Percentiles rank a stretch among this genome's conserved stretches.
Conservation (phyloP, 129 eudicot genomes). For the Arctium lappa region DNA sequence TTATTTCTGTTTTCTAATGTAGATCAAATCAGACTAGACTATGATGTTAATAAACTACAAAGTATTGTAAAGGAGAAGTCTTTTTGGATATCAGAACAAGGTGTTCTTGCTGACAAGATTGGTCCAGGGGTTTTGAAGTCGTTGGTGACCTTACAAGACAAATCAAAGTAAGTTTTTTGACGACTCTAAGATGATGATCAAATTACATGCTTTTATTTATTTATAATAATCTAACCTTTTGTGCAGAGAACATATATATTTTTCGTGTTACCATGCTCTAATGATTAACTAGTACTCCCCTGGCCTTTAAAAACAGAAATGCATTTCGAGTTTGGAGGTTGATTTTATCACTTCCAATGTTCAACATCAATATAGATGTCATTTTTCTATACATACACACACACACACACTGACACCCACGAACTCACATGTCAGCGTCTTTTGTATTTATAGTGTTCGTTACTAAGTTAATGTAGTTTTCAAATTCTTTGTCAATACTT, state of each 20-base stretch:
- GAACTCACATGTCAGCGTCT: background rate
- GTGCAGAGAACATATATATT: background rate
- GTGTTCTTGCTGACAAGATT: conserved; percentile 87
- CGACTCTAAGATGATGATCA: background rate
- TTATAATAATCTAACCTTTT: background rate
- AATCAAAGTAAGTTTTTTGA: conserved; percentile 48
- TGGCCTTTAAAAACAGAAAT: background rate
- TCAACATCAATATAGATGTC: background rate
- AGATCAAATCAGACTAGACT: conserved; percentile 81
- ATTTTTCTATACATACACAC: background rate
- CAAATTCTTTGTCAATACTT: background rate
- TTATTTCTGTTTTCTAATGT: conserved; percentile 21
- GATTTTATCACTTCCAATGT: background rate
- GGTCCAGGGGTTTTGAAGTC: conserved; percentile 84
- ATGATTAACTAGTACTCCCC: background rate
- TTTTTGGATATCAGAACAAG: conserved; percentile 68
- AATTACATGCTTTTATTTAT: background rate
- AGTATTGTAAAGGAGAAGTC: conserved; percentile 83
- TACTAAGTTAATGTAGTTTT: background rate
- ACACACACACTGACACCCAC: background rate
- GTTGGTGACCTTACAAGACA: conserved; percentile 67
- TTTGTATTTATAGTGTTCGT: background rate
- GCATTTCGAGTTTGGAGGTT: background rate
- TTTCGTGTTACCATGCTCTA: background rate
- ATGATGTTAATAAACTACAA: conserved; percentile 74